phyloP scores from a whole-genome alignment of 225 moss, liverwort and hornwort species.

The Straminergon stramineum region DNA sequence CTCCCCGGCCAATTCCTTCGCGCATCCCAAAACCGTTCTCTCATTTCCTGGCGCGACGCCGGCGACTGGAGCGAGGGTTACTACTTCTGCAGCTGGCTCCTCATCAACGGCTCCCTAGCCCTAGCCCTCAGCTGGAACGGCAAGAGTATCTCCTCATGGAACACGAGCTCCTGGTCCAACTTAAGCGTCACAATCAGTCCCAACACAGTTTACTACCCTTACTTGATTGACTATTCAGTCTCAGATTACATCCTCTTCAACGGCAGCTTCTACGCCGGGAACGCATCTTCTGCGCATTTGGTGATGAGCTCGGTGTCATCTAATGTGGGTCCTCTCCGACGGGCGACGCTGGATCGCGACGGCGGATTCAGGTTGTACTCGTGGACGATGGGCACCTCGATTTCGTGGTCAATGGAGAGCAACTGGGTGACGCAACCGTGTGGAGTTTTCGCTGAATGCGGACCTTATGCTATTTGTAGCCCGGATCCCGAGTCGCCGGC shows the following conservation, averaged over 20 bases:
- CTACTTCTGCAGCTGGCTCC: conserved; percentile 20
- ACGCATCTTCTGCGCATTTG: not conserved
- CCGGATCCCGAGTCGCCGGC: not conserved
- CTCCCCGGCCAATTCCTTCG: conserved; percentile 6
- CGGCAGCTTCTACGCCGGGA: conserved; percentile 17
- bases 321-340: not conserved
- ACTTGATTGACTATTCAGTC: not conserved
- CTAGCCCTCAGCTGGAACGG: conserved; percentile 38
- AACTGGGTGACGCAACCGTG: conserved; percentile 5
- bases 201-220: conserved; percentile 14
- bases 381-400: conserved; percentile 2
- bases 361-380: conserved; percentile 24
- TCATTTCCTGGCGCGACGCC: conserved; percentile 13
- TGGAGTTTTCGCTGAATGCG: not conserved
- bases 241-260: not conserved
- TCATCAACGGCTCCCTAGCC: not conserved
- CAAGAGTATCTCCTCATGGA: conserved; percentile 28
- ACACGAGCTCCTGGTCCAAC: conserved; percentile 18
- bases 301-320: conserved; percentile 4
- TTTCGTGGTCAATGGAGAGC: conserved; percentile 1
- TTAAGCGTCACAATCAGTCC: not conserved
- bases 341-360: conserved; percentile 21
- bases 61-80: conserved; percentile 15
- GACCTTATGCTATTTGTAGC: conserved; percentile 19
- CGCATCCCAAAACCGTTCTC: not conserved